Base-by-base conservation (phyloP, 139 green algal species). In the Chlamydomonas eustigma region DNA sequence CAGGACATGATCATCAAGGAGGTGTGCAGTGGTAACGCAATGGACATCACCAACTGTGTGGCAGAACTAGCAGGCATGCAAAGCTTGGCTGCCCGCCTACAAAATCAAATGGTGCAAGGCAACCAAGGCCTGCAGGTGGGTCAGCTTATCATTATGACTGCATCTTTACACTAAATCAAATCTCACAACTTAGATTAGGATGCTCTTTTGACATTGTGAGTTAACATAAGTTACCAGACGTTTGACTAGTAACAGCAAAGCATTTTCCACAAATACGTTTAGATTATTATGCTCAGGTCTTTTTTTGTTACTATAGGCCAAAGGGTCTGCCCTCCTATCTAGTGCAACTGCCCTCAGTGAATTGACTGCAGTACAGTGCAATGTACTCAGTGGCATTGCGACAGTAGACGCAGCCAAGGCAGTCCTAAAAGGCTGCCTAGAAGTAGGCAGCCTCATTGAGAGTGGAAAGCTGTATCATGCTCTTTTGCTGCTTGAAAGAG, bases 391-490 rank as follows among this genome's bases (percentile, higher is more conserved):
- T 52, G 79, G 85, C 78, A 80, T 75, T 31, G 64, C 69, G 22
- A 85, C 77, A 2, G 72, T 91, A 50, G 64, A 38, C 1, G 67
- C 65, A 1, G 78, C 82, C 1, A 69, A 78, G n/a, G 75, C 66
- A 30, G 75, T 93, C 71, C 82, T 93, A 39, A 50, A 78, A 39
- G 71, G 80, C 72, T 91, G 86, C 51, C 39, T 83, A 18, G 34
- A 64, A 1, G 84, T 82, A 0, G 78, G 74, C 4, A 51, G 78
- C 63, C 76, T 83, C 25, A 73, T 91, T 1, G 68, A 83, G 2
- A 64, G 78, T 63, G 71, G 74, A 30, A 76, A 85, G 76, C 80
- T 93, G 51, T 92, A 88, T 74, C 82, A 83, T 22, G 87, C 88
- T 0, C 82, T 87, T 66, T 78, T 78, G 30, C 65, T 86, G 39